Base-by-base conservation (phyloP, 805 yeast genomes). In the Candida nanaspora region DNA sequence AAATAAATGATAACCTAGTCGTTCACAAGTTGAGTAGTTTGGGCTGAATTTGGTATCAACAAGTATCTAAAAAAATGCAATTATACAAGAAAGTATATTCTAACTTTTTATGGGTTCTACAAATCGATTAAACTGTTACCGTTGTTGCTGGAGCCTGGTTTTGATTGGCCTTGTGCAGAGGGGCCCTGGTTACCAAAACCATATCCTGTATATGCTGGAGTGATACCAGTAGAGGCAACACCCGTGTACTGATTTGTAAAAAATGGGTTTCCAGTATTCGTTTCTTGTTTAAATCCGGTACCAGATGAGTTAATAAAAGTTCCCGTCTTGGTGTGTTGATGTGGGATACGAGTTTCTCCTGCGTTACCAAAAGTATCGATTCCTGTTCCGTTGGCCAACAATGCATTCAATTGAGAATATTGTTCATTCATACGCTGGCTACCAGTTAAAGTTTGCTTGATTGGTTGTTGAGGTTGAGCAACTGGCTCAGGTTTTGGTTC, bases 301-400 rank as follows among this genome's bases (percentile, higher is more conserved):
- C 96, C 97, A 46, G 85, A 81, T 20, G 96, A 85, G 62, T 85
- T 87, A 52, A 91, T 73, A 57, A 89, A 88, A 15, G 77, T 80
- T 5, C 82, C 80, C 2, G 93, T 80, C 49, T 75, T 77, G 1
- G 97, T 91, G 59, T 85, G 91, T 56, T 91, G 97, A 35, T 95
- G 94, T 3, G 98, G 96, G 41, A 91, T 76, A 65, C 96, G 80
- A 7, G 78, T 61, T 18, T 78, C 81, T 41, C 95, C 95, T 15
- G 83, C 79, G 61, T 86, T 87, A 58, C 95, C 95, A 61, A 86
- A 93, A 0, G 97, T 89, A 65, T 89, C 98, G 42, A 87, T 69
- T 26, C 96, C 97, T 0, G 95, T 86, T 23, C 96, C 97, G 34
- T 78, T 76, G 11, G 93, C 86, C 48, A 91, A 68, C 41, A 89